Base-by-base conservation (phyloP, 2,329 filamentous ascomycete genomes). In the Epichloe elymi region DNA sequence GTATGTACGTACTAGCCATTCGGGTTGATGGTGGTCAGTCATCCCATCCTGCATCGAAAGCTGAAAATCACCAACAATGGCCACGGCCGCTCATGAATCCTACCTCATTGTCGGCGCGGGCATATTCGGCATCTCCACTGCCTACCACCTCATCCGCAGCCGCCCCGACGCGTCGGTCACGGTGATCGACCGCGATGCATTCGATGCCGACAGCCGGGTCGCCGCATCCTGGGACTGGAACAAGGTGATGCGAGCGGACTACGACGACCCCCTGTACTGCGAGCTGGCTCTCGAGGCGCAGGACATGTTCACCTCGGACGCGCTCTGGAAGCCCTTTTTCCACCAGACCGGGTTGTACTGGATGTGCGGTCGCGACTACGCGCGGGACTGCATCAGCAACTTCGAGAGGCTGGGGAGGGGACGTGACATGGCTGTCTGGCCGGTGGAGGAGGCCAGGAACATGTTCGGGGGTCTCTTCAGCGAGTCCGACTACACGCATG, bases 151-250 rank as follows among this genome's bases (percentile, higher is more conserved):
- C 41, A 74, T 76, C 53, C 68, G 70, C 50, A 69, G 68, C 51
- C 71, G 76, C 57, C 70, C 74, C 17, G 59, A 70, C 36, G 73
- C 74, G 1, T 66, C 65, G 2, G 68, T 84, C 49, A 79, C 73
- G 1, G 63, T 85, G 2, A 67, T 85, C 26, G 80, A 85, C 65
- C 74, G 78, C 14, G 70, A 75, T 52, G 67, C 72, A 2, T 72
- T 67, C 44, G 73, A 77, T 23, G 74, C 74, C 1, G 66, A 70
- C 0, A 65, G 60, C 49, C 67, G 69, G 3, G 67, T 73, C 23
- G 82, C 81, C 35, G 83, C 83, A 0, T 86, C 83, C 0, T 83
- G 79, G 70, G 83, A 88, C 66, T 81, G 82, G 75, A 86, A 85
- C 69, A 86, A 86, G 64, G 80, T 85, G 30, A 74, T 86, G 15